Conservation (phyloP, 2,329 filamentous ascomycete species). For the Aspergillus sp. region DNA sequence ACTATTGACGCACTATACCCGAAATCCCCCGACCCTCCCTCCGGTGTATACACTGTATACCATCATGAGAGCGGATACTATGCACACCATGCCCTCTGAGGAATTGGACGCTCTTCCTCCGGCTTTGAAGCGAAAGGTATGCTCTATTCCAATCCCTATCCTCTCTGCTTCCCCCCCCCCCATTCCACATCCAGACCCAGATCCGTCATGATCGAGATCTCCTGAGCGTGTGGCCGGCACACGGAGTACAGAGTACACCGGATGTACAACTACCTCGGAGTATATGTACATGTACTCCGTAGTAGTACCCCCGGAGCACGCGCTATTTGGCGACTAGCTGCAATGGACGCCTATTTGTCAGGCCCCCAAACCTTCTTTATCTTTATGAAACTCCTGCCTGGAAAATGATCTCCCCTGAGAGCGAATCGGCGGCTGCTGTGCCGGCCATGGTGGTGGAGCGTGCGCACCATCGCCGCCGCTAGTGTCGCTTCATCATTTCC, state of each 20-base stretch:
- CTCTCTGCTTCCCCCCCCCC: not conserved
- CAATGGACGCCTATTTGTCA: no score
- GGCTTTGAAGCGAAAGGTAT: not conserved
- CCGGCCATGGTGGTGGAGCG: not conserved
- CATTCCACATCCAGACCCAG: not conserved
- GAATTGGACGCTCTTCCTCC: not conserved
- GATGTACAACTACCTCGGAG: no score
- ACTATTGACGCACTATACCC: no score
- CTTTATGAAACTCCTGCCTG: no score
- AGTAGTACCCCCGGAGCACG: no score
- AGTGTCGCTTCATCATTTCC: not conserved
- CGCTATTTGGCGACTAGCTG: no score
- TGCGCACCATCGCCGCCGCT: not conserved
- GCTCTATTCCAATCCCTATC: not conserved
- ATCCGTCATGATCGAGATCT: not conserved
- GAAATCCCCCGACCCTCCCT: not conserved
- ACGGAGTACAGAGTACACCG: no score
- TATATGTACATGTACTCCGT: no score
- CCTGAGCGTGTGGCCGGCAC: no score
- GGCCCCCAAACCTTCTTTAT: not conserved
- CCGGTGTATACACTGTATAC: not conserved
- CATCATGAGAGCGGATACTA: not conserved
- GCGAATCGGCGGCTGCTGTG: no score
- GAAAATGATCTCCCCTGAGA: no score
- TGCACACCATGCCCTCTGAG: not conserved